Evolutionary conservation across 225 moss, liverwort and hornwort genomes (phyloP).

Genomic region (Takakia lepidozioides): DNA sequence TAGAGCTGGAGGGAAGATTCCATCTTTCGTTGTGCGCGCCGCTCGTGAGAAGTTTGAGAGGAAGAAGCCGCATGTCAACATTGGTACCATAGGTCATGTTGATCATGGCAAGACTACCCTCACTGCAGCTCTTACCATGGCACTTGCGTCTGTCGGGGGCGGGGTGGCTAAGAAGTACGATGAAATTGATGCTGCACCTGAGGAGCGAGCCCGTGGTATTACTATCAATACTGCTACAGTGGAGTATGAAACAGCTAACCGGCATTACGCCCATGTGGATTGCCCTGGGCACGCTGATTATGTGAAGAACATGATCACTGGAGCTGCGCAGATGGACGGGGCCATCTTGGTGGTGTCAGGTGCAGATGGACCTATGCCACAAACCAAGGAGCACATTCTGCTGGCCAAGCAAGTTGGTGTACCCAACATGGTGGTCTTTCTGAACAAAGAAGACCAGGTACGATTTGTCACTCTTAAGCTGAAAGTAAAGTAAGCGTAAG

Average conservation of each 20-base stretch:
- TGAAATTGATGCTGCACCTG: slow-evolving; percentile 77
- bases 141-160: slow-evolving; percentile 41
- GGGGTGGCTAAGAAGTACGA: slow-evolving; percentile 58
- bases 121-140: slow-evolving; percentile 86
- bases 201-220: slow-evolving; percentile 73
- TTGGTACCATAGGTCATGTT: slow-evolving; percentile 86
- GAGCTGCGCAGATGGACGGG: slow-evolving; percentile 92
- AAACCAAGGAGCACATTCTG: slow-evolving; percentile 86
- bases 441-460: slow-evolving; percentile 67
- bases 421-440: slow-evolving; percentile 67
- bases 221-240: slow-evolving; percentile 79
- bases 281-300: slow-evolving; percentile 87
- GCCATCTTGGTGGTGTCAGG: slow-evolving; percentile 71
- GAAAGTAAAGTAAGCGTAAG: too few species aligned
- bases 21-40: slow-evolving; percentile 58
- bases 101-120: slow-evolving; percentile 92
- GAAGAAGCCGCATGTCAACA: slow-evolving; percentile 85
- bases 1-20: slow-evolving; percentile 9
- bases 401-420: slow-evolving; percentile 75
- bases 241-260: slow-evolving; percentile 63
- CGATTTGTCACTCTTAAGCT: background rate
- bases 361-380: slow-evolving; percentile 86
- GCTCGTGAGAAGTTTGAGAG: slow-evolving; percentile 78
- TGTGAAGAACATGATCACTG: slow-evolving; percentile 92
- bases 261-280: slow-evolving; percentile 87